Evolutionary conservation across 306 rosid genomes (phyloP), one percentile per base, ranked within the genome.

Genomic region (Vachellia collinsii): DNA sequence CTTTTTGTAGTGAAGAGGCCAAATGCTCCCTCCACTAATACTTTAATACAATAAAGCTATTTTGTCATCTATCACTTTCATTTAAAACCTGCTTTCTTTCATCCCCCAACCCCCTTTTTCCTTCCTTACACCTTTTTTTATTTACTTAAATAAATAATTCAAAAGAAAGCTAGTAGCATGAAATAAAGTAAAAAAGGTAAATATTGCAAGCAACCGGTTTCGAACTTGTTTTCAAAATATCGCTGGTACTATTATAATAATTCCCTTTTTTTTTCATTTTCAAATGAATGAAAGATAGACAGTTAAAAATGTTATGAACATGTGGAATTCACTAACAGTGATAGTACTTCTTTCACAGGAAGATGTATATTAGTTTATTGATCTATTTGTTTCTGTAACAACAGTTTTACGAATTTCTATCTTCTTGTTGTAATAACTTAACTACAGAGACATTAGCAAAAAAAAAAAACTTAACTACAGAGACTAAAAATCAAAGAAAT

Each of bases 1-100:
- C 61, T 41, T 64, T 83, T 75, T 79, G 83, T 9, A 47, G 51
- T 46, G 29, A 56, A 83, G 61, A 47, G 51, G 71, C 53, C 85
- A 74, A 74, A 46, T 68, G 41, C 14, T 66, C 67, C 71, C 1
- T 78, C 73, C 77, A 71, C 41, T 47, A 39, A 61, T 76, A 70
- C 59, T 46, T 46, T 36, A 48, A 61, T 76, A 50, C 63, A 61
- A 61, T 77, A 71, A 61, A 82, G 78, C 56, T 23, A 56, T 17
- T 19, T 9, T 23, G 38, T 4, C 17, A n/a, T n/a, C n/a, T n/a
- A 12, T 25, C 68, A 11, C 41, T 62, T 12, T 22, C 64, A n/a
- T 12, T 20, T 56, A 54, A 54, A 29, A 53, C 20, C 59, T 53
- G 59, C 20, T 6, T 56, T 56, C 25, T 54, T 56, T 61, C 39